Conservation (phyloP, 2,329 filamentous ascomycete genomes). For the Claviceps sp. region DNA sequence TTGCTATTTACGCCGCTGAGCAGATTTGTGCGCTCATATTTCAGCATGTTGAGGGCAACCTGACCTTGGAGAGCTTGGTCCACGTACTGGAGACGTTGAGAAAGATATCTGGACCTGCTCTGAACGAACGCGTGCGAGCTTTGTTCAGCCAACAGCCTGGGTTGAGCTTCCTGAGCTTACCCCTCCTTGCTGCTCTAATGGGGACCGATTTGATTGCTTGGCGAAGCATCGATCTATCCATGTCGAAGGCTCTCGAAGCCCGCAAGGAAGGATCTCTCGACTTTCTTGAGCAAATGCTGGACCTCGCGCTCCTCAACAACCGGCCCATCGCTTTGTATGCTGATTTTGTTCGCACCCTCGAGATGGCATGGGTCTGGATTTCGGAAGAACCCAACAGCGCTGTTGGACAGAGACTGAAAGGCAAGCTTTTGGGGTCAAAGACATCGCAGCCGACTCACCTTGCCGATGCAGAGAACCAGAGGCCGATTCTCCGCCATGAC, state of each 20-base stretch:
- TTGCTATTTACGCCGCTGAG: slow-evolving; percentile 44
- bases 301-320: slow-evolving; percentile 65
- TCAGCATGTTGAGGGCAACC: slow-evolving; percentile 36
- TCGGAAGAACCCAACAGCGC: slow-evolving; percentile 53
- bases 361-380: slow-evolving; percentile 72
- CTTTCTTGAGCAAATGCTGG: slow-evolving; percentile 67
- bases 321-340: slow-evolving; percentile 66
- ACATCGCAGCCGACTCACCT: slow-evolving; percentile 26
- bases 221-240: slow-evolving; percentile 53
- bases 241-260: slow-evolving; percentile 58
- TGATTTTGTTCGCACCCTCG: slow-evolving; percentile 73
- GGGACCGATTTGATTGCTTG: slow-evolving; percentile 50
- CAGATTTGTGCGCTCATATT: slow-evolving; percentile 46
- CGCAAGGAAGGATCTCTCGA: slow-evolving; percentile 61
- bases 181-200: slow-evolving; percentile 43
- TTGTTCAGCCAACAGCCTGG: slow-evolving; percentile 45
- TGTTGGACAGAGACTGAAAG: slow-evolving; percentile 57
- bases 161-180: slow-evolving; percentile 41
- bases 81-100: slow-evolving; percentile 47
- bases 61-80: slow-evolving; percentile 48
- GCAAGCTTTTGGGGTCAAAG: slow-evolving; percentile 36
- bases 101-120: slow-evolving; percentile 41
- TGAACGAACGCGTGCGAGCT: slow-evolving; percentile 41
- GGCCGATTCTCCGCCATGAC: slow-evolving; percentile 46
- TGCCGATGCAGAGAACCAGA: slow-evolving; percentile 36